Evolutionary conservation across 1,284 basidiomycete species (phyloP).

Genomic region (Ustilago vetiveriae): DNA sequence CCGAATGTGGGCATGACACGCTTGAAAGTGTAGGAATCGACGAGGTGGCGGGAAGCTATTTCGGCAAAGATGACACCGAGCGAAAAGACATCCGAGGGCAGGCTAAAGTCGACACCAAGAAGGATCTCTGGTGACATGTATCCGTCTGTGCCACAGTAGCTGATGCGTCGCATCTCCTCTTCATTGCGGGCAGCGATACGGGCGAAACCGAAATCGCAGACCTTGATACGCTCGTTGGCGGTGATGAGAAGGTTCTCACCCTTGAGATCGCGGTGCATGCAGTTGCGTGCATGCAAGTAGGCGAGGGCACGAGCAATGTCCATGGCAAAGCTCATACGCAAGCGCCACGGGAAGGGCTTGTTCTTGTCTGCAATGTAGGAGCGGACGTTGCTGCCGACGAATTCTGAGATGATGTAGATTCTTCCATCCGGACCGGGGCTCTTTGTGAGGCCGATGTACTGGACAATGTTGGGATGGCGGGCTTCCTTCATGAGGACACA

Average conservation of each 20-base stretch:
- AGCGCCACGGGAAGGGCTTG: conserved; percentile 60
- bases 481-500: conserved; percentile 95
- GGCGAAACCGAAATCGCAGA: conserved; percentile 93
- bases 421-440: conserved; percentile 83
- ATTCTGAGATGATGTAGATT: conserved; percentile 65
- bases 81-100: conserved; percentile 93
- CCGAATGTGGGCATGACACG: conserved; percentile 71
- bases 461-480: conserved; percentile 90
- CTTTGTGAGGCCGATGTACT: conserved; percentile 90
- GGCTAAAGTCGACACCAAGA: conserved; percentile 86
- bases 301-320: conserved; percentile 94
- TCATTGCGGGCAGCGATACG: conserved; percentile 89
- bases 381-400: conserved; percentile 60
- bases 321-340: conserved; percentile 90
- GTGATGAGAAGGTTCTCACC: conserved; percentile 97
- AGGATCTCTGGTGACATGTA: conserved; percentile 84
- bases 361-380: conserved; percentile 56
- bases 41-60: conserved; percentile 83
- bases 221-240: conserved; percentile 89
- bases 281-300: conserved; percentile 90
- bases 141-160: conserved; percentile 90
- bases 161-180: conserved; percentile 88
- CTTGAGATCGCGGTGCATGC: conserved; percentile 81
- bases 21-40: conserved; percentile 72
- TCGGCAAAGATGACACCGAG: conserved; percentile 95